Conservation (phyloP, 345 rosid species). For the Kandelia obovata region DNA sequence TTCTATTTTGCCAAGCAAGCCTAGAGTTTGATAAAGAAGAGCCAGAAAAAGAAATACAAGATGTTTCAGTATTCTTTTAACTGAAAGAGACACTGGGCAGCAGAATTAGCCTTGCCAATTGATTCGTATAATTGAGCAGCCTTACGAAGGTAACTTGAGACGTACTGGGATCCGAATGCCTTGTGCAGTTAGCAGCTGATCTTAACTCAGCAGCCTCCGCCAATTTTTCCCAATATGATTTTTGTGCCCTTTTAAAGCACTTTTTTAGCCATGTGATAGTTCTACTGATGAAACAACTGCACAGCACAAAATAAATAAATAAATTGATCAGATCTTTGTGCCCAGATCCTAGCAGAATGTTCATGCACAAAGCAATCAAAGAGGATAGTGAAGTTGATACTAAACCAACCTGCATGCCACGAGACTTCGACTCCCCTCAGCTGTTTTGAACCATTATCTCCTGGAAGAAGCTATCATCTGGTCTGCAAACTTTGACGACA, state of each 20-base stretch:
- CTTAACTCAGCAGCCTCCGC: slow-evolving; percentile 45
- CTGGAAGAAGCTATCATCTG: slow-evolving; percentile 36
- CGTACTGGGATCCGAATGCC: slow-evolving; percentile 31
- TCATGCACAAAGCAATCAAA: too few species aligned
- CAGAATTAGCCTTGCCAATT: slow-evolving; percentile 43
- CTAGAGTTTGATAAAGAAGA: too few species aligned
- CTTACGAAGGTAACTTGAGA: slow-evolving; percentile 32
- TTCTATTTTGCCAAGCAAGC: too few species aligned
- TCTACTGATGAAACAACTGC: slow-evolving; percentile 42
- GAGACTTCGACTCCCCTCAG: slow-evolving; percentile 45
- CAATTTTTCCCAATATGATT: slow-evolving; percentile 33
- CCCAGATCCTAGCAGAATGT: too few species aligned
- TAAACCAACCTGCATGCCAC: slow-evolving; percentile 38
- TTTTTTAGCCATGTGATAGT: slow-evolving; percentile 43
- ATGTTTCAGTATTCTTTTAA: slow-evolving; percentile 37
- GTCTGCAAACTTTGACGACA: slow-evolving; percentile 34
- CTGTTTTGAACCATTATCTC: slow-evolving; percentile 46
- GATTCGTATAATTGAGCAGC: slow-evolving; percentile 47
- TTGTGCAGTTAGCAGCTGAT: slow-evolving; percentile 38
- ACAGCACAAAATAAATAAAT: background rate
- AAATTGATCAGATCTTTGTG: background rate
- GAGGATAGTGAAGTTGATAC: background rate
- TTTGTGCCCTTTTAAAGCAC: slow-evolving; percentile 51
- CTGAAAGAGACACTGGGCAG: slow-evolving; percentile 43
- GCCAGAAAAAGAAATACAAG: slow-evolving; percentile 23